Evolutionary conservation across 2,329 filamentous ascomycete genomes (phyloP).

Genomic region (Fusarium xyrophilum): DNA sequence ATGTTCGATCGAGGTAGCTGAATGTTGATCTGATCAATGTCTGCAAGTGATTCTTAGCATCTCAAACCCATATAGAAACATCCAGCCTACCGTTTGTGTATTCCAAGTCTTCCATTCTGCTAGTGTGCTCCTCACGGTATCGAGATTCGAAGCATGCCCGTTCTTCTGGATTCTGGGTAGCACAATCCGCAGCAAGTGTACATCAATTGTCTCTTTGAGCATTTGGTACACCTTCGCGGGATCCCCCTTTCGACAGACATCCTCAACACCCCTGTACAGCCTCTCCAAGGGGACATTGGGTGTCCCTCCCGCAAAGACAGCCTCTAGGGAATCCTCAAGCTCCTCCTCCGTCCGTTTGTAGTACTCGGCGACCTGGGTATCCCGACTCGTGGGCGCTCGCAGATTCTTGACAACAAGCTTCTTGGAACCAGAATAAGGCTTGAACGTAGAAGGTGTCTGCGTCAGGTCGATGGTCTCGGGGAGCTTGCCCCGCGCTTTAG

Average conservation of each 20-base stretch:
- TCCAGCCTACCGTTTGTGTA: slow-evolving; percentile 68
- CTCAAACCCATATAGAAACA: background rate
- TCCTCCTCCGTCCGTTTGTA: slow-evolving; percentile 78
- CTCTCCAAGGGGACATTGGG: slow-evolving; percentile 81
- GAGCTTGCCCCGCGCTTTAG: slow-evolving; percentile 51
- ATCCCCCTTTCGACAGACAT: slow-evolving; percentile 81
- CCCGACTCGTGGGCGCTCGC: slow-evolving; percentile 63
- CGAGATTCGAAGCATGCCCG: slow-evolving; percentile 63
- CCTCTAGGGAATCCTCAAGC: slow-evolving; percentile 73
- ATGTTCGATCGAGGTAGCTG: slow-evolving; percentile 92
- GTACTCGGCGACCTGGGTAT: slow-evolving; percentile 74
- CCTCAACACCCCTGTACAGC: slow-evolving; percentile 89
- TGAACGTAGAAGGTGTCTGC: slow-evolving; percentile 59
- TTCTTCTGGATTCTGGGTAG: slow-evolving; percentile 60
- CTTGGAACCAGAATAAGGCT: slow-evolving; percentile 78
- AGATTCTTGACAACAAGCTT: slow-evolving; percentile 95
- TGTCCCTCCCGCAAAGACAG: slow-evolving; percentile 72
- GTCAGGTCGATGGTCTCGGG: slow-evolving; percentile 49
- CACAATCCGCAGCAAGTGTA: slow-evolving; percentile 70
- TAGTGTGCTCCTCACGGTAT: slow-evolving; percentile 64
- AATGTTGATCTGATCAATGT: slow-evolving; percentile 85
- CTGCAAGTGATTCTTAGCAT: slow-evolving; percentile 49
- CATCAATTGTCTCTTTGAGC: slow-evolving; percentile 70
- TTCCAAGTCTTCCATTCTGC: slow-evolving; percentile 79
- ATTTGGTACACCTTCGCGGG: slow-evolving; percentile 71